Evolutionary conservation across 1,284 basidiomycete genomes (phyloP).

Genomic region (Microbotryum scabiosae): DNA sequence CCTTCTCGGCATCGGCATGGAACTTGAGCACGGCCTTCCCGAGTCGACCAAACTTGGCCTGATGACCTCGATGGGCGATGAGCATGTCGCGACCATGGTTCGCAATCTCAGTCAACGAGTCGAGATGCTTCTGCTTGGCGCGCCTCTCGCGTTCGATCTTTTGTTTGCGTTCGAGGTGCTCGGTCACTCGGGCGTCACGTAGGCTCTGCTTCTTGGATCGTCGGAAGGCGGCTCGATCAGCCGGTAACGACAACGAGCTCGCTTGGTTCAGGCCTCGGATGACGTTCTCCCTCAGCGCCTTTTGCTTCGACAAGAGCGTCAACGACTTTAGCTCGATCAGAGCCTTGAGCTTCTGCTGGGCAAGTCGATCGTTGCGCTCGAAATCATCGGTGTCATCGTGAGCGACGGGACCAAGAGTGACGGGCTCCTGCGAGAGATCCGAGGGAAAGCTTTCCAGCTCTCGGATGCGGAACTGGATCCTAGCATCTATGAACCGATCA

Average conservation of each 20-base stretch:
- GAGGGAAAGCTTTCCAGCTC: conserved; percentile 80
- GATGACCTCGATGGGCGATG: conserved; percentile 50
- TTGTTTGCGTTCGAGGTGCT: conserved; percentile 84
- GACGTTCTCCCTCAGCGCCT: conserved; percentile 71
- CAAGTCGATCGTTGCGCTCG: conserved; percentile 16
- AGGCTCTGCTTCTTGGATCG: conserved; percentile 78
- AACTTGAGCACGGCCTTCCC: conserved; percentile 44
- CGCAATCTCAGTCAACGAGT: conserved; percentile 83
- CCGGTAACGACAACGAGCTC: conserved; percentile 63
- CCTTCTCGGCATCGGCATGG: conserved; percentile 44
- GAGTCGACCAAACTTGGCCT: conserved; percentile 43
- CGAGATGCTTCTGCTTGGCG: conserved; percentile 92
- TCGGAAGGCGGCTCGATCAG: conserved; percentile 86
- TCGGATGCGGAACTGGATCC: conserved; percentile 77
- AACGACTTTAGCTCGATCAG: conserved; percentile 91
- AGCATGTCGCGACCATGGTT: conserved; percentile 70
- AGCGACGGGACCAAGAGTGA: conserved; percentile 37
- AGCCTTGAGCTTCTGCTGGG: conserved; percentile 62
- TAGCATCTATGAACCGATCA: conserved; percentile 80
- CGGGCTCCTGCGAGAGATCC: conserved; percentile 53
- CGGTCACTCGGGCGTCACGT: conserved; percentile 82
- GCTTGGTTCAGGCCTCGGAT: conserved; percentile 82
- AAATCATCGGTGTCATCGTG: conserved; percentile 39
- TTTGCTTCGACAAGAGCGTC: conserved; percentile 84
- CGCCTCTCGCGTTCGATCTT: conserved; percentile 83